Conservation (phyloP, 345 rosid species). For the Microcos paniculata region DNA sequence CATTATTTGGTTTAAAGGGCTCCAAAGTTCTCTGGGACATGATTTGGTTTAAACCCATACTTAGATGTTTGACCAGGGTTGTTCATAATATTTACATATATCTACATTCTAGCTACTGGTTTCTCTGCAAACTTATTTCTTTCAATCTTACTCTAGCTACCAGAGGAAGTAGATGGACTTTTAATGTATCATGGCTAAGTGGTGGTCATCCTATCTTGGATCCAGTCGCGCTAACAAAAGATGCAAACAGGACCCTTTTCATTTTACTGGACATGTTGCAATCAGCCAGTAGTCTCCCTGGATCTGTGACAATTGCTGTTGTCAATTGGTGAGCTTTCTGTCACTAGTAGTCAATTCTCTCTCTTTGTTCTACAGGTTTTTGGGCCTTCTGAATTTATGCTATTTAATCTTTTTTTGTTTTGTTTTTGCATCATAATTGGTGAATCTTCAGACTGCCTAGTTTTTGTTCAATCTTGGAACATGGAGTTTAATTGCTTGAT, state of each 20-base stretch:
- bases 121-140: background rate
- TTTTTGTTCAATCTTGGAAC: background rate
- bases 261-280: conserved; percentile 60
- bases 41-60: background rate
- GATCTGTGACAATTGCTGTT: conserved; percentile 59
- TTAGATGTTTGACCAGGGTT: background rate
- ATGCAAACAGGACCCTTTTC: conserved; percentile 59
- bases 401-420: background rate
- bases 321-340: conserved; percentile 75
- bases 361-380: background rate
- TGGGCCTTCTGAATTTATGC: background rate
- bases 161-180: conserved; percentile 54
- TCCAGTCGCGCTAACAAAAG: conserved; percentile 56
- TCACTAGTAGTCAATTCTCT: conserved; percentile 15
- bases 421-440: background rate
- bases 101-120: background rate
- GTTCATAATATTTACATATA: background rate
- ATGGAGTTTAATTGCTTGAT: conserved; percentile 12
- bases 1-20: background rate
- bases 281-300: conserved; percentile 60
- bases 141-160: conserved; percentile 12
- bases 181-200: conserved; percentile 72
- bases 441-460: background rate
- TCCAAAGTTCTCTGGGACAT: background rate
- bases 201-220: conserved; percentile 74